Base-by-base conservation (phyloP, 2,329 filamentous ascomycete species). In the Xylariaceae sp. region DNA sequence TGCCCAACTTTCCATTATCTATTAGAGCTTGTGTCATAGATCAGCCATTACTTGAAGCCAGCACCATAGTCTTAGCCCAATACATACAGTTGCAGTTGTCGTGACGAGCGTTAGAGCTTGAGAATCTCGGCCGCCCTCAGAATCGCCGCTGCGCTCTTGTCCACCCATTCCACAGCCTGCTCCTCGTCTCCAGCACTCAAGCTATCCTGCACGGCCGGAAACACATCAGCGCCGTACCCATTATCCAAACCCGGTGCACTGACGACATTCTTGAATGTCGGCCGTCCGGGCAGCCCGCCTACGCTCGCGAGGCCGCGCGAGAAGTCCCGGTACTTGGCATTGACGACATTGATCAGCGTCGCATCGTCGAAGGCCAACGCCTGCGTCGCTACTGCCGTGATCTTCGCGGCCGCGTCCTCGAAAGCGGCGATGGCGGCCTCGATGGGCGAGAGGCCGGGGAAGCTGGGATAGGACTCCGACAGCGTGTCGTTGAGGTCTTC, bases 41-140 rank as follows among this genome's bases (percentile, higher is more conserved):
- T n/a, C n/a, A n/a, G n/a, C n/a, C n/a, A n/a, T n/a, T n/a, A n/a
- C n/a, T n/a, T n/a, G n/a, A n/a, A n/a, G n/a, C n/a, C n/a, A n/a
- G n/a, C n/a, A n/a, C n/a, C n/a, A n/a, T n/a, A n/a, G n/a, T n/a
- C n/a, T n/a, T n/a, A n/a, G n/a, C n/a, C n/a, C n/a, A n/a, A n/a
- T n/a, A n/a, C n/a, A n/a, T n/a, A n/a, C n/a, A n/a, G n/a, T n/a
- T n/a, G n/a, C n/a, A n/a, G n/a, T n/a, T n/a, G n/a, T n/a, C n/a
- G n/a, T n/a, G n/a, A n/a, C n/a, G n/a, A n/a, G n/a, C n/a, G n/a
- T 32, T 17, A 43, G 18, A 43, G 36, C 15, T 43, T 36, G 31
- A 43, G 31, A 9, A 43, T 39, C 13, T 43, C 41, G 9, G 41
- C 41, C 15, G 41, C 41, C 37, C 41, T 43, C 36, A 39, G 12